Evolutionary conservation across 805 yeast species (phyloP), one percentile per base, ranked within the genome.

Genomic region (Isabelozyma pseudorhagii): DNA sequence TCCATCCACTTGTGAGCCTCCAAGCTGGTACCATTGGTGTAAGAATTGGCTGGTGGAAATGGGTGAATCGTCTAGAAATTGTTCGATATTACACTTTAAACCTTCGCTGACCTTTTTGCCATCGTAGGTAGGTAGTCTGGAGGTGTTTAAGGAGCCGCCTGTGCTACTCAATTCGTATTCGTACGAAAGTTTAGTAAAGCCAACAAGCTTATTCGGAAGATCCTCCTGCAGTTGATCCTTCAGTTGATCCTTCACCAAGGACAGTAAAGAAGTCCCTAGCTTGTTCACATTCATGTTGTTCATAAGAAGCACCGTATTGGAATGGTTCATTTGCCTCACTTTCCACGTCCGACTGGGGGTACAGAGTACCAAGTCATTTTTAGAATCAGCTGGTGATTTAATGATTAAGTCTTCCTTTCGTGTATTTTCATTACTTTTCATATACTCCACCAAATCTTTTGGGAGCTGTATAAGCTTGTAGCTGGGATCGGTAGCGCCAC

Each of bases 241-340:
- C 43, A 14, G 25, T 38, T 15, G 47, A 17, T 18, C 13, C 18
- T 34, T 42, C 13, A n/a, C 43, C 46, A 4, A 51, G 18, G 8
- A 38, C 15, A 15, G 45, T 45, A 14, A 21, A 4, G 25, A 21
- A 21, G 25, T 21, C 25, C 40, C 44, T 11, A 47, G 29, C 5
- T 42, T 38, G 25, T 49, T 45, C 5, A 50, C 46, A 21, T 50
- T 53, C 59, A 57, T 49, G 42, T 61, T 63, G 10, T 64, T 64
- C 62, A 81, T 61, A 18, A 91, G 52, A 55, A 90, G 63, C n/a
- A 88, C 84, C 4, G 93, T 80, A 64, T 93, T 91, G 7, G 97
- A 87, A 64, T 93, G 97, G 61, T 89, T 89, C 72, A 87, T 85
- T 59, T 87, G 92, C 46, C 89, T 75, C 14, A 91, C 57, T 42